Evolutionary conservation across 768 basidiomycete species (phyloP), one percentile per base, ranked within the genome.

Genomic region (Dioszegia aurantiaca): DNA sequence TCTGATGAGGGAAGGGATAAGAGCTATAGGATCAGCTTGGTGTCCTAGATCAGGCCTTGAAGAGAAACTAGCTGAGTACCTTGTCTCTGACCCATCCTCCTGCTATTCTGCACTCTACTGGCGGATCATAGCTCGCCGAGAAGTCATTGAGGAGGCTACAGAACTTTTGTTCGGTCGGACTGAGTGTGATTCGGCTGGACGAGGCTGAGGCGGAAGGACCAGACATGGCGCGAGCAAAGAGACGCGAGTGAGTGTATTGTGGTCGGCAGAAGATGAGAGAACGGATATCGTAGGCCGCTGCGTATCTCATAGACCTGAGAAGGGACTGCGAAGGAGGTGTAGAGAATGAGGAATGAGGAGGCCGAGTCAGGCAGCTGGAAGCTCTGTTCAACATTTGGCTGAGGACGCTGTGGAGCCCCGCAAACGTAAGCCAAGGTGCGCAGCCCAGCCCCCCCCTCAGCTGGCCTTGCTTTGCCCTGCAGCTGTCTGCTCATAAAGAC

Each of bases 61-160:
- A 8, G 44, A 24, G 19, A 21, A 45, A 6, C n/a, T 28, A 26
- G 74, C 79, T 65, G 60, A n/a, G n/a, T n/a, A 92, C 94, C 86
- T 99, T 99, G 77, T 99, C 95, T 69, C 95, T 81, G 43, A 98
- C 95, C 95, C 95, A 99, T 19, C 95, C 95, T 17, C 95, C 95
- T 11, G 92, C 95, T 45, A 99, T 89, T 64, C 95, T 83, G 73
- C 94, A 94, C 60, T 79, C 78, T 0, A 81, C 77, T 83, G 80
- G 31, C 82, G 79, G 56, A 79, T 74, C 56, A 80, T 81, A 64
- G 87, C 78, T 63, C 14, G 73, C 77, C 5, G 86, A 83, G 72
- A 88, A 95, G 58, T 86, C 85, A 71, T 93, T 86, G 53, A 97
- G 81, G n/a, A 93, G 80, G 2, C 78, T 72, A 77, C 89, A 91